These are phyloP conservation scores for Tuber indicum DNA, from an alignment of 495 filamentous ascomycete genomes.

Conservation along the genomic window DNA sequence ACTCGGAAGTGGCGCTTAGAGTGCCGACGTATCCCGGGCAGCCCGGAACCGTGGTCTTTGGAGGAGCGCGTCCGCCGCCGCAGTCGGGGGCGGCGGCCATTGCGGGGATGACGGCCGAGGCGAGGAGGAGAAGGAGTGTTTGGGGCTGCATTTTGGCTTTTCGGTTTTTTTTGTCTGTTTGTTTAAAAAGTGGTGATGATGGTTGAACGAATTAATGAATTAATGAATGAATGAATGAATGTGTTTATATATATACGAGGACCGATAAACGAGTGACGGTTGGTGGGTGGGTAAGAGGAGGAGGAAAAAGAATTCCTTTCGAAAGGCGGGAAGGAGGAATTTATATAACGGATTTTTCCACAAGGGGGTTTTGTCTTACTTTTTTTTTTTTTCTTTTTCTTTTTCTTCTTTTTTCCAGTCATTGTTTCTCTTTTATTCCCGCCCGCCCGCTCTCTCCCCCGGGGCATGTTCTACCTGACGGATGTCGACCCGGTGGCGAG, in stretches of 20 bases:
- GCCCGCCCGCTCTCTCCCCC: no score
- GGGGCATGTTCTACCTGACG: background rate
- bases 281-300: slow-evolving; percentile 14
- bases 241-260: background rate
- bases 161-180: background rate
- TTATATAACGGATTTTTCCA: slow-evolving; percentile 6
- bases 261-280: slow-evolving; percentile 19
- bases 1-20: background rate
- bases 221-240: background rate
- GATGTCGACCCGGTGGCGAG: background rate
- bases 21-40: slow-evolving; percentile 53
- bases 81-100: slow-evolving; percentile 51
- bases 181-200: no score
- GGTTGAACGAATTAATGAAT: no score
- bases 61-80: slow-evolving; percentile 58
- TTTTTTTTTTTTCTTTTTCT: background rate
- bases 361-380: background rate
- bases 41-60: slow-evolving; percentile 55
- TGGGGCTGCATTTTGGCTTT: slow-evolving; percentile 25
- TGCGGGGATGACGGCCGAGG: slow-evolving; percentile 7
- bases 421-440: background rate
- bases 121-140: slow-evolving; percentile 26
- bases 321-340: slow-evolving; percentile 4
- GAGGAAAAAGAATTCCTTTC: background rate
- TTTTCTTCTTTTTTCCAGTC: no score